These are phyloP conservation scores for Pseudonectria buxi DNA, from an alignment of 2,329 filamentous ascomycete species.

Conservation along the genomic window DNA sequence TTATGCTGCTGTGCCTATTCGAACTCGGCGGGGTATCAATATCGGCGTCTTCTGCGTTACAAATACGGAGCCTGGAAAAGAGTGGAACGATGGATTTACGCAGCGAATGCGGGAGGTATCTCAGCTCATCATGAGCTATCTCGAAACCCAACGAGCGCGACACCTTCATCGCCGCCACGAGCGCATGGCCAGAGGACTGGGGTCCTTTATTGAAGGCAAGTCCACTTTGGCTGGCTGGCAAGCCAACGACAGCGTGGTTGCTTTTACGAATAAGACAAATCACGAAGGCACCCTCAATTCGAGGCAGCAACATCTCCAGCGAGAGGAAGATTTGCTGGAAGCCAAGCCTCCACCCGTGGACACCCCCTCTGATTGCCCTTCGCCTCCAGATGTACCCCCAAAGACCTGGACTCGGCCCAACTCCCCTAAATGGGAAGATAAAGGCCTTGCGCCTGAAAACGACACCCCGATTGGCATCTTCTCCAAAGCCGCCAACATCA, in stretches of 20 bases:
- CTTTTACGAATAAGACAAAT: slow-evolving; percentile 7
- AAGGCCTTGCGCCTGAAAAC: slow-evolving; percentile 1
- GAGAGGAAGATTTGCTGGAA: not conserved
- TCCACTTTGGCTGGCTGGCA: slow-evolving; percentile 22
- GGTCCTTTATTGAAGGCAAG: slow-evolving; percentile 30
- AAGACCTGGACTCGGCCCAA: not conserved
- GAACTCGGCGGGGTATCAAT: slow-evolving; percentile 32
- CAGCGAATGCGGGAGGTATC: slow-evolving; percentile 22
- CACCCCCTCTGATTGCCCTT: no score
- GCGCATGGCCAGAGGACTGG: slow-evolving; percentile 31
- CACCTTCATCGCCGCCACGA: slow-evolving; percentile 24
- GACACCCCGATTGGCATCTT: slow-evolving; percentile 24
- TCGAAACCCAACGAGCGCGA: slow-evolving; percentile 25
- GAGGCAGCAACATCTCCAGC: slow-evolving; percentile 7
- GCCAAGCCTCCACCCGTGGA: not conserved
- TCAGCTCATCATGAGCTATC: slow-evolving; percentile 28
- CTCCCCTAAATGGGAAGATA: not conserved
- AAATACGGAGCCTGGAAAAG: slow-evolving; percentile 4
- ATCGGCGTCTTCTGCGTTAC: slow-evolving; percentile 35
- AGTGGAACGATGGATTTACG: slow-evolving; percentile 21
- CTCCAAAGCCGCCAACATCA: slow-evolving; percentile 36
- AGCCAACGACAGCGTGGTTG: not conserved
- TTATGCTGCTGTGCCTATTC: slow-evolving; percentile 36
- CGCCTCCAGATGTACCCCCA: no score
- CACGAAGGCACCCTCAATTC: slow-evolving; percentile 12